Evolutionary conservation across 768 basidiomycete genomes (phyloP), one percentile per base, ranked within the genome.

Genomic region (Lyophyllum shimeji): DNA sequence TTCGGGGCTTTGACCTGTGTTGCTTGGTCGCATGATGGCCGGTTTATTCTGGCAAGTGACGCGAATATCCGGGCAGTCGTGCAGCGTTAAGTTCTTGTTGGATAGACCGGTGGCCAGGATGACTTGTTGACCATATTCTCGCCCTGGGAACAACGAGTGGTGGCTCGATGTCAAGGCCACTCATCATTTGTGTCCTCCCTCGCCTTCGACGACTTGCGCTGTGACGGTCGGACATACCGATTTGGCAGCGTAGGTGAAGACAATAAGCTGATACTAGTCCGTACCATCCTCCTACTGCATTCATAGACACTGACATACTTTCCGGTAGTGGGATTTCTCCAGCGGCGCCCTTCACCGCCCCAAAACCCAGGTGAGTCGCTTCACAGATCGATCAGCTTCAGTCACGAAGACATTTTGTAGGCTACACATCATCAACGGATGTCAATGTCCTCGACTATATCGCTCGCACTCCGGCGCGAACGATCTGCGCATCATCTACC

Each of bases 171-270:
- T 73, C 95, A 97, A 70, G 97, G 97, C 0, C 97, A 99, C 67
- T 91, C 93, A 0, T 95, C 93, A 1, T 98, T 97, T 66, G 91
- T 99, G 7, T 89, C 93, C 0, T 79, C 85, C 11, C 82, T 98
- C 17, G 87, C 89, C 1, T 98, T 98, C 67, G 97, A 99, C 68
- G 86, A 89, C n/a, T 76, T 86, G 27, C 83, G 89, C 18, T 92
- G 92, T 61, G 93, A 95, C 61, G 89, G 89, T 25, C 81, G 95
- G 31, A 93, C 93, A 40, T 96, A 98, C 66, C 83, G 96, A 7
- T 98, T 99, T 65, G 94, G 90, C 1, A 95, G 93, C 65, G 93
- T 98, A 2, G 97, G 95, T 17, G 96, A 98, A 69, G 97, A 99
- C 64, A 97, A 95, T 68, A 95, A 95, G 68, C 66, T 99, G 4